Conservation (phyloP, 164 flowering plant genomes). For the Buxus sempervirens region DNA sequence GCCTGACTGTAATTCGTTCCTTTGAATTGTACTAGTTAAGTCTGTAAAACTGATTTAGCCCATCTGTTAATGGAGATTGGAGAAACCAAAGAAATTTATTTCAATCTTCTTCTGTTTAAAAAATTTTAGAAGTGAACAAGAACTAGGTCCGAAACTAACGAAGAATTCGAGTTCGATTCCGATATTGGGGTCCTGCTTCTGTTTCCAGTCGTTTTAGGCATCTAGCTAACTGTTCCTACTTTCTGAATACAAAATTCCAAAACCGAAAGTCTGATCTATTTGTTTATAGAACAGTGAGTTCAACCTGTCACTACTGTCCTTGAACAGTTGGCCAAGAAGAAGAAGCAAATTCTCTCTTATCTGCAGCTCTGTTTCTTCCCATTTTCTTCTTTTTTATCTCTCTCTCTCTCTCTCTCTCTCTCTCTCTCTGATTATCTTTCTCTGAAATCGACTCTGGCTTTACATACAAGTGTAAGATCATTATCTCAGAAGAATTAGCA, state of each 20-base stretch:
- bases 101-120: neutral
- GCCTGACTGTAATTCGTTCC: conserved; percentile 22
- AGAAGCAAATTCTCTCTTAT: conserved; percentile 17
- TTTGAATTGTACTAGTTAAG: conserved; percentile 6
- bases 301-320: conserved; percentile 17
- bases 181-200: conserved; percentile 1
- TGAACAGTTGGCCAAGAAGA: conserved; percentile 11
- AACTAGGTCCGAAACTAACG: too few species aligned
- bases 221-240: conserved; percentile 13
- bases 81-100: neutral
- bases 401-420: too few species aligned
- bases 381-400: conserved; percentile 5
- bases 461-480: conserved; percentile 1
- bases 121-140: too few species aligned
- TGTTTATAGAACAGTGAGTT: neutral
- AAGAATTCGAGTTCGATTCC: neutral
- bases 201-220: conserved; percentile 4
- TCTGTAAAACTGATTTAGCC: conserved; percentile 11
- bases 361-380: neutral
- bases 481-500: neutral
- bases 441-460: neutral
- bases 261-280: neutral
- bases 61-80: conserved; percentile 11
- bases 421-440: too few species aligned
- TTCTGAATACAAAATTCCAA: conserved; percentile 7